phyloP scores from a whole-genome alignment of 2,329 filamentous ascomycete species.

The Fusarium penzigii region DNA sequence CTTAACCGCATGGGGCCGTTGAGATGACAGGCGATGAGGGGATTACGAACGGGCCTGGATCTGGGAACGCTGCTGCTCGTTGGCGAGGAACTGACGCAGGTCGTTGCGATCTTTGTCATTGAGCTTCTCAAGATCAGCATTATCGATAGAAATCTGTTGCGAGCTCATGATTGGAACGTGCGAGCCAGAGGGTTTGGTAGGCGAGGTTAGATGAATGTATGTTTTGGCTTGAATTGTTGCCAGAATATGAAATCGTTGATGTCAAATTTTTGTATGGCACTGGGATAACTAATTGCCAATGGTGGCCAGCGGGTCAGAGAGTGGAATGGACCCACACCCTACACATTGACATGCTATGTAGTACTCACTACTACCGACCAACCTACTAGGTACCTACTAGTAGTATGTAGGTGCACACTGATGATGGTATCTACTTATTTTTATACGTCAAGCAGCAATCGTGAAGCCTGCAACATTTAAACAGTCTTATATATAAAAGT shows the following conservation, averaged over 20 bases:
- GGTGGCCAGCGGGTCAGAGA: background rate
- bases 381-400: too few relatives aligned
- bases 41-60: slow-evolving; percentile 58
- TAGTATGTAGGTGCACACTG: too few relatives aligned
- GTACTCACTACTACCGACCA: too few relatives aligned
- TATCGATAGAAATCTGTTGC: slow-evolving; percentile 43
- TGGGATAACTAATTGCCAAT: background rate
- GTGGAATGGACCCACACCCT: background rate
- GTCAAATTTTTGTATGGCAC: background rate
- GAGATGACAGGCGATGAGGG: slow-evolving; percentile 16
- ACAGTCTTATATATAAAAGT: too few relatives aligned
- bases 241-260: background rate
- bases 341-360: background rate
- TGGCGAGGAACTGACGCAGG: slow-evolving; percentile 80
- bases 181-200: background rate
- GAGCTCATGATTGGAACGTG: slow-evolving; percentile 34
- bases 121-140: slow-evolving; percentile 71
- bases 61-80: slow-evolving; percentile 82
- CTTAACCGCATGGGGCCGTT: slow-evolving; percentile 8
- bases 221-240: slow-evolving; percentile 5
- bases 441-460: too few relatives aligned
- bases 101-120: slow-evolving; percentile 82
- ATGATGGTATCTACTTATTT: too few relatives aligned
- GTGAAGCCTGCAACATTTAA: too few relatives aligned
- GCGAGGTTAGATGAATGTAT: background rate